These are phyloP conservation scores for Knoxdaviesia capensis DNA, from an alignment of 2,329 filamentous ascomycete species.

Conservation along the genomic window DNA sequence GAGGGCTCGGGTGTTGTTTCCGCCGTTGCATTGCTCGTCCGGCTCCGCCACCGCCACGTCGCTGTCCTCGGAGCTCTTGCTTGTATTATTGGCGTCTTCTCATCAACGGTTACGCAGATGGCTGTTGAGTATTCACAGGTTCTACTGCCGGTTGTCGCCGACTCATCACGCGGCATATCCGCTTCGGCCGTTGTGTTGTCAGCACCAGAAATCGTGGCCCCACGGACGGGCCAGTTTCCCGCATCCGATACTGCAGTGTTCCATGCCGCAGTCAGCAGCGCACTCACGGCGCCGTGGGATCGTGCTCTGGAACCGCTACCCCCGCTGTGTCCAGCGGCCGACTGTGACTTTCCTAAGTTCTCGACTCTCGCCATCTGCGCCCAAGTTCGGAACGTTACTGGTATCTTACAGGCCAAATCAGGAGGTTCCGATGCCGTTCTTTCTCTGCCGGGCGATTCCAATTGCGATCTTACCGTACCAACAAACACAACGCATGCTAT, in stretches of 20 bases:
- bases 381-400: neutral
- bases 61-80: constrained; percentile 9
- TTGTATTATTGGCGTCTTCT: constrained; percentile 6
- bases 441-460: neutral
- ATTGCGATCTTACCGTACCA: neutral
- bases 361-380: constrained; percentile 4
- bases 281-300: neutral
- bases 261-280: neutral
- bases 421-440: neutral
- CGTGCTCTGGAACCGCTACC: neutral
- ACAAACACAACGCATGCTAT: constrained; percentile 1
- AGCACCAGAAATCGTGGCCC: neutral
- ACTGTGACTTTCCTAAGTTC: constrained; percentile 7
- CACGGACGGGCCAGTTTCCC: neutral
- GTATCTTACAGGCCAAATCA: neutral
- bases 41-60: constrained; percentile 7
- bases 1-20: constrained; percentile 5
- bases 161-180: neutral
- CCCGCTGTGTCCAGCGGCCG: constrained; percentile 2
- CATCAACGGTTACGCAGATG: constrained; percentile 4
- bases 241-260: neutral
- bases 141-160: neutral
- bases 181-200: neutral
- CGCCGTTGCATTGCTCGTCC: constrained; percentile 7
- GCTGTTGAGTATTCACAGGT: constrained; percentile 2